phyloP scores from a whole-genome alignment of 257 asterid species.

The Solanum habrochaites region DNA sequence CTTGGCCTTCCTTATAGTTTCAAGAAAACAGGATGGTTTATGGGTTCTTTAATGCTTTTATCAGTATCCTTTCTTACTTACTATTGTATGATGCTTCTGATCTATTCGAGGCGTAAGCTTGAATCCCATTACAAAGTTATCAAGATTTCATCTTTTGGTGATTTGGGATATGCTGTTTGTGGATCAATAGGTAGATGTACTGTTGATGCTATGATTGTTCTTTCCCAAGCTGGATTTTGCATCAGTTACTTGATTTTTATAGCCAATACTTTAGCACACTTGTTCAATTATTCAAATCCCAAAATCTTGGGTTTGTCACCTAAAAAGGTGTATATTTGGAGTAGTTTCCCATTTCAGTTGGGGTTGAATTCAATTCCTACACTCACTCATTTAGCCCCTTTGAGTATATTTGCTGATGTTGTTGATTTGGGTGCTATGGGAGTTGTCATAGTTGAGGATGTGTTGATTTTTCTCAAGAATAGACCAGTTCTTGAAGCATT shows the following conservation, averaged over 20 bases:
- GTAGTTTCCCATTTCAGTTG: neutral
- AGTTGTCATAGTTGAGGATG: neutral
- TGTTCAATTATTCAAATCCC: neutral
- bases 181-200: neutral
- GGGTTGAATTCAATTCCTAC: neutral
- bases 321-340: neutral
- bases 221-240: neutral
- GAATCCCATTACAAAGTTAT: neutral
- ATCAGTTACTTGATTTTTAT: neutral
- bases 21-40: slow-evolving; percentile 3
- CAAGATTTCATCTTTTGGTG: slow-evolving; percentile 2
- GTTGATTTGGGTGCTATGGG: slow-evolving; percentile 4
- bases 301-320: neutral
- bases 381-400: neutral
- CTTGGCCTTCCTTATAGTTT: neutral
- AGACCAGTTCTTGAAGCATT: neutral
- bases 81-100: neutral
- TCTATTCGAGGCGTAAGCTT: neutral
- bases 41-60: neutral
- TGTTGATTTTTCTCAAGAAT: neutral
- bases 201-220: neutral
- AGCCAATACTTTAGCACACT: neutral
- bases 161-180: slow-evolving; percentile 1
- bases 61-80: neutral
- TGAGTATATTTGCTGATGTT: slow-evolving; percentile 3